phyloP scores from a whole-genome alignment of 768 basidiomycete species.

The Mycena epipterygia region DNA sequence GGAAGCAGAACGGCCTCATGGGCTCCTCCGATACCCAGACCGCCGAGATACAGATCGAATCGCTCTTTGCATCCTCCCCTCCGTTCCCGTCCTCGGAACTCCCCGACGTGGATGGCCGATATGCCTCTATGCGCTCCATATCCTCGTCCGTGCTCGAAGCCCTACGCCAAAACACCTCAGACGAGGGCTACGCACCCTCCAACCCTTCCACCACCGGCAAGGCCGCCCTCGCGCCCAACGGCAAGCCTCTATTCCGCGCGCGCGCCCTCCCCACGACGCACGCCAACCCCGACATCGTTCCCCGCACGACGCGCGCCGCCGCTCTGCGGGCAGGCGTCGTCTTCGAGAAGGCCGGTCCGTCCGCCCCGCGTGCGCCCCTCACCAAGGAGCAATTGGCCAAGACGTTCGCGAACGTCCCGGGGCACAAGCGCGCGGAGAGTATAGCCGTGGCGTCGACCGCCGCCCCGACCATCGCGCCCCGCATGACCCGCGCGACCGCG shows the following conservation, averaged over 20 bases:
- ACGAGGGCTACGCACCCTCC: slow-evolving; percentile 62
- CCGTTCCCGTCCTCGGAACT: slow-evolving; percentile 81
- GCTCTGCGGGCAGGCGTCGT: slow-evolving; percentile 76
- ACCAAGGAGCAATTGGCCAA: slow-evolving; percentile 72
- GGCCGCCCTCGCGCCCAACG: slow-evolving; percentile 52
- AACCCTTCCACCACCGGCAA: slow-evolving; percentile 60
- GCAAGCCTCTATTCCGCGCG: slow-evolving; percentile 72
- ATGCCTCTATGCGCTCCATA: slow-evolving; percentile 58
- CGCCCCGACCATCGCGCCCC: slow-evolving; percentile 77
- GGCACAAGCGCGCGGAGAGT: slow-evolving; percentile 79
- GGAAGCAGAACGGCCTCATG: slow-evolving; percentile 76
- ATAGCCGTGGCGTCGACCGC: slow-evolving; percentile 83
- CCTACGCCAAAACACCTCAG: slow-evolving; percentile 51
- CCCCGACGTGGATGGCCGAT: slow-evolving; percentile 58
- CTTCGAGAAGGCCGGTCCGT: slow-evolving; percentile 57
- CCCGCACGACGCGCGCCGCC: slow-evolving; percentile 82
- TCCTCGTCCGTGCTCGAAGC: slow-evolving; percentile 64
- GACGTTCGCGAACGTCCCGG: slow-evolving; percentile 85
- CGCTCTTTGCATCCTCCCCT: slow-evolving; percentile 87
- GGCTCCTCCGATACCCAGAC: slow-evolving; percentile 74
- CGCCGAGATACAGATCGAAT: slow-evolving; percentile 85
- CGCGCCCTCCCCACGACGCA: slow-evolving; percentile 75
- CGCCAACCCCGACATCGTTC: slow-evolving; percentile 75
- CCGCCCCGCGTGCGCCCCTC: slow-evolving; percentile 63
- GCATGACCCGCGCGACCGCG: slow-evolving; percentile 83